Evolutionary conservation across 106 monocot species (phyloP), one percentile per base, ranked within the genome.

Genomic region (Narthecium ossifragum): DNA sequence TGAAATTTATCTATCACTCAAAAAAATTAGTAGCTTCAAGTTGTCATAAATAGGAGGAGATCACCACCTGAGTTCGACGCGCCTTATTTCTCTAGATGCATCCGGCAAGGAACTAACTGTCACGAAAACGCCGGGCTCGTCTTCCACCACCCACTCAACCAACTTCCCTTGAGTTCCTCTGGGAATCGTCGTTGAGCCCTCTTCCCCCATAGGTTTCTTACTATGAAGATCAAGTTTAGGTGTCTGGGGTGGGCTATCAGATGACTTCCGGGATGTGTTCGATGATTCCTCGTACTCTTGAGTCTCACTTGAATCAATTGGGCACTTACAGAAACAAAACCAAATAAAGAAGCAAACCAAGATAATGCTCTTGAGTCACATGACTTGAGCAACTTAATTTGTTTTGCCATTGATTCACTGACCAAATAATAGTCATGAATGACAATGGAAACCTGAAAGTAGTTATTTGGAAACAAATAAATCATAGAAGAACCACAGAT

Each of bases 51-150:
- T 17, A 51, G 24, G 20, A 10, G 24, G 24, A 23, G 18, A 6
- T 6, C 1, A 23, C 77, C 22, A 81, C 88, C 79, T 74, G 47
- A 88, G 63, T 57, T 77, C 71, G 10, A 84, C 74, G 8, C 80
- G 73, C 5, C 66, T 15, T 14, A 88, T 10, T 58, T 84, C 77
- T 25, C 59, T 75, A 1, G 46, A 64, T 13, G 80, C 88, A 17
- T 77, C 64, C 0, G 73, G 39, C 36, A 57, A 28, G 8, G 63
- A 67, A 11, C 70, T 66, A 4, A 89, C 12, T 6, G 71, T 78
- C 20, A 89, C 27, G 6, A 59, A 78, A 22, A 84, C 80, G 22
- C 89, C 88, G 0, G 88, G 69, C 33, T 89, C 76, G 14, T 89
- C 84, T 57, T 84, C 88, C 36, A 80, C 69, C 24, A 75, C 80